A percentile compares a stretch with the other conserved stretches of the same genome.
Evolutionary conservation across 495 filamentous ascomycete species (phyloP).

Genomic region (Aspergillus carlsbadensis): DNA sequence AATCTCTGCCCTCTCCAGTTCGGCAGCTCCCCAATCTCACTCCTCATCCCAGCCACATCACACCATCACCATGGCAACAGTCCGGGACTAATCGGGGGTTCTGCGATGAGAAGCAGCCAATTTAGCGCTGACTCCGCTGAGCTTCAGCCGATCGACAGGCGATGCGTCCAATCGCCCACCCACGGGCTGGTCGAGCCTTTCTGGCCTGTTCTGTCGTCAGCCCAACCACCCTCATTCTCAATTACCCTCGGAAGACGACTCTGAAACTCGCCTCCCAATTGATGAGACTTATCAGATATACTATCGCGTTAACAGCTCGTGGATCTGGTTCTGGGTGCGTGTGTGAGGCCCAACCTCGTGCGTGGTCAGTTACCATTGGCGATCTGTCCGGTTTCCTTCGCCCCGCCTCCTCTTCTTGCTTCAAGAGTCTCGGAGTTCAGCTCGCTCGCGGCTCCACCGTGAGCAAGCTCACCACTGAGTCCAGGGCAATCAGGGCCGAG

Average conservation of each 20-base stretch:
- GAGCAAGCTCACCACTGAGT: not conserved
- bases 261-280: not conserved
- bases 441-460: slow-evolving; percentile 3
- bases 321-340: not conserved
- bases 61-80: slow-evolving; percentile 28
- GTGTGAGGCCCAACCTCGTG: not conserved
- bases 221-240: not conserved
- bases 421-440: too few relatives aligned
- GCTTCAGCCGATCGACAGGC: slow-evolving; percentile 16
- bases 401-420: slow-evolving; percentile 3
- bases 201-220: too few relatives aligned
- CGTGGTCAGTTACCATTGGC: slow-evolving; percentile 8
- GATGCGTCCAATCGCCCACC: slow-evolving; percentile 9
- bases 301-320: not conserved
- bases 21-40: not conserved
- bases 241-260: not conserved
- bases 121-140: slow-evolving; percentile 18
- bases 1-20: not conserved
- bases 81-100: slow-evolving; percentile 29
- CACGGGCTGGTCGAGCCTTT: not conserved
- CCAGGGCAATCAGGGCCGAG: too few relatives aligned
- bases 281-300: not conserved
- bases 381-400: slow-evolving; percentile 2
- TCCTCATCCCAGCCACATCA: slow-evolving; percentile 5
- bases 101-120: not conserved